These are phyloP conservation scores for Trichoderma atroviride DNA, from an alignment of 2,329 filamentous ascomycete species.

Conservation along the genomic window DNA sequence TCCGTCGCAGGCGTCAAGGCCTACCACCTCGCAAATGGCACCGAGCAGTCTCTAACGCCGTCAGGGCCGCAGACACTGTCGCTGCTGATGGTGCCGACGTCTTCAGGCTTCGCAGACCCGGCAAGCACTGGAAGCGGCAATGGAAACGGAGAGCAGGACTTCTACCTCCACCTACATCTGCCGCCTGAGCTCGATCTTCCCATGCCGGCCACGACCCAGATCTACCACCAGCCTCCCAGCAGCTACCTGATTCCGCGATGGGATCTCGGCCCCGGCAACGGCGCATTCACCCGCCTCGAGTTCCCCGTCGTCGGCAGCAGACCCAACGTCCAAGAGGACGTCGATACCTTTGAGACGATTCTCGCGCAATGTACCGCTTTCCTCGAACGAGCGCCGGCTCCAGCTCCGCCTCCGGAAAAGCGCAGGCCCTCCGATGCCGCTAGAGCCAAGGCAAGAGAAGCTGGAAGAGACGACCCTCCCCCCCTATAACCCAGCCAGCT, in stretches of 20 bases:
- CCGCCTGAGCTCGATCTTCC: constrained; percentile 93
- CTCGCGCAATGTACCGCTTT: constrained; percentile 97
- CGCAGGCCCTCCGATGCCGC: constrained; percentile 12
- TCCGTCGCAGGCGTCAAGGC: constrained; percentile 84
- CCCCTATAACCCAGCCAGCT: constrained; percentile 80
- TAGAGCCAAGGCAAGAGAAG: constrained; percentile 39
- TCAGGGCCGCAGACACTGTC: constrained; percentile 89
- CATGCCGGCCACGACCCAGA: constrained; percentile 91
- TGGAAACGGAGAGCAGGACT: constrained; percentile 76
- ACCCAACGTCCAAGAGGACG: constrained; percentile 80
- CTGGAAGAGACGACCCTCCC: constrained; percentile 51
- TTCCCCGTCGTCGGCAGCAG: constrained; percentile 77
- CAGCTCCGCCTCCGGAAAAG: constrained; percentile 41
- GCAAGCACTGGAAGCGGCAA: constrained; percentile 50
- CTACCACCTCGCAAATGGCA: constrained; percentile 87
- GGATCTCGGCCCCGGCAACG: constrained; percentile 86
- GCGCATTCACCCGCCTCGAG: constrained; percentile 90
- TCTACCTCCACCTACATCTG: constrained; percentile 93
- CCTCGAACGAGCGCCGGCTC: constrained; percentile 75
- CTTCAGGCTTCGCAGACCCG: constrained; percentile 66
- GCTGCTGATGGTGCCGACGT: constrained; percentile 92
- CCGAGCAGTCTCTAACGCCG: constrained; percentile 79
- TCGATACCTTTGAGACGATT: constrained; percentile 97
- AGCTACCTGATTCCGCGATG: constrained; percentile 95
- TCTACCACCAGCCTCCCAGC: constrained; percentile 90